Evolutionary conservation across 371 early-diverging fungal genomes (phyloP).

Genomic region (Apophysomyces variabilis): DNA sequence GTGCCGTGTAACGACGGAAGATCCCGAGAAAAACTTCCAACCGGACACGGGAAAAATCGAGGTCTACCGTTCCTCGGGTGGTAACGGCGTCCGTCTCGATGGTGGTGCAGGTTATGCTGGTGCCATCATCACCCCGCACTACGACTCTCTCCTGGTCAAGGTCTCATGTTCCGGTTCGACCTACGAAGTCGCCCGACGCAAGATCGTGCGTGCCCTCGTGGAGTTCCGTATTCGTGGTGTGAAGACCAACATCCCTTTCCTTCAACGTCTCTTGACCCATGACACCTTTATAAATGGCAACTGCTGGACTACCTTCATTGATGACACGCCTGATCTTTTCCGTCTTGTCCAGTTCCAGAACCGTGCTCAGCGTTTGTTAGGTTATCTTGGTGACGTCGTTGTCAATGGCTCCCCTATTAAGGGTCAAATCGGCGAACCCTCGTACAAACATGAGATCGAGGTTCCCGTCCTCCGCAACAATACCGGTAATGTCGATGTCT

Average conservation of each 20-base stretch:
- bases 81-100: conserved; percentile 91
- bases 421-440: conserved; percentile 81
- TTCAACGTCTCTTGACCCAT: conserved; percentile 85
- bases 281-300: conserved; percentile 75
- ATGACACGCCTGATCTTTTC: conserved; percentile 92
- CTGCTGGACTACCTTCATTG: conserved; percentile 97
- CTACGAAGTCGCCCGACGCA: conserved; percentile 87
- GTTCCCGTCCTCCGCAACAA: conserved; percentile 60
- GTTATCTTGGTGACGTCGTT: conserved; percentile 87
- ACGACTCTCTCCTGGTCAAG: conserved; percentile 97
- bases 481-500: conserved; percentile 52
- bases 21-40: conserved; percentile 85
- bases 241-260: conserved; percentile 95
- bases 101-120: conserved; percentile 91
- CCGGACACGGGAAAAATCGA: conserved; percentile 96
- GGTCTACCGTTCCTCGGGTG: conserved; percentile 88
- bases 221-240: conserved; percentile 97
- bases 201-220: conserved; percentile 84
- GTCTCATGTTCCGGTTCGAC: conserved; percentile 86
- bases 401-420: conserved; percentile 93
- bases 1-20: conserved; percentile 95
- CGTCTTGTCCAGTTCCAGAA: conserved; percentile 73
- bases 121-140: conserved; percentile 91
- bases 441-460: conserved; percentile 61
- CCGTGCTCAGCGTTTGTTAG: conserved; percentile 87